These are phyloP conservation scores for Phytophthora syringae DNA, from an alignment of 352 stramenopile species.

Conservation along the genomic window DNA sequence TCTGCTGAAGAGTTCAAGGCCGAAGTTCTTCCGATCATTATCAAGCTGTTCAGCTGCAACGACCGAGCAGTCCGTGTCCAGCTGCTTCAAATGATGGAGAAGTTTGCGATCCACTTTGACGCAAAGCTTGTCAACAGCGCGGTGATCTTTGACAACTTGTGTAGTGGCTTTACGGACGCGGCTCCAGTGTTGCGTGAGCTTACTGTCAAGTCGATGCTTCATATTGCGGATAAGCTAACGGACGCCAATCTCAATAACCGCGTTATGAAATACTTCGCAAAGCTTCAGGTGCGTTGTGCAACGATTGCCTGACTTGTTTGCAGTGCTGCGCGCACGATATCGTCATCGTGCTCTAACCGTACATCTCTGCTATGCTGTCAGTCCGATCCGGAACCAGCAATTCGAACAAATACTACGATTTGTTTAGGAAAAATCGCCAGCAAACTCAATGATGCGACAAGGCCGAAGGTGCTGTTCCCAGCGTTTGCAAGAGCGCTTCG, in stretches of 20 bases:
- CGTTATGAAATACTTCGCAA: conserved; percentile 93
- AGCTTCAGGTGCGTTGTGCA: conserved; percentile 72
- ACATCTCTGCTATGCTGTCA: conserved; percentile 15
- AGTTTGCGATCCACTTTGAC: conserved; percentile 89
- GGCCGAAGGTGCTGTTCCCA: conserved; percentile 90
- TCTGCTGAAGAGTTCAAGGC: conserved; percentile 85
- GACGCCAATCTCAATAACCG: conserved; percentile 92
- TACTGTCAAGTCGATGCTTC: conserved; percentile 93
- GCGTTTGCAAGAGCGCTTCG: conserved; percentile 85
- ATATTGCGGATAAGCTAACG: conserved; percentile 91
- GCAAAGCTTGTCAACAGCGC: conserved; percentile 91
- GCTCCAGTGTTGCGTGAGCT: conserved; percentile 89
- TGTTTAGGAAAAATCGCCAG: conserved; percentile 90
- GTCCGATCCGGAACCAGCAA: conserved; percentile 90
- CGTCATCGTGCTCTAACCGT: neutral
- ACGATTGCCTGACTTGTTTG: neutral
- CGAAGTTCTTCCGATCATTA: conserved; percentile 88
- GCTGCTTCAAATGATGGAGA: conserved; percentile 92
- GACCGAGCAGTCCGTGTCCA: conserved; percentile 91
- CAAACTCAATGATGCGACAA: conserved; percentile 87
- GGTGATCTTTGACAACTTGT: conserved; percentile 92
- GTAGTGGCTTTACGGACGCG: conserved; percentile 91
- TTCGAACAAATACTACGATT: conserved; percentile 94
- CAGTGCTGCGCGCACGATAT: neutral
- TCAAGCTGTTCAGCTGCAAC: conserved; percentile 93